phyloP scores from a whole-genome alignment of 2,329 filamentous ascomycete genomes.

The Aspergillus ruber region DNA sequence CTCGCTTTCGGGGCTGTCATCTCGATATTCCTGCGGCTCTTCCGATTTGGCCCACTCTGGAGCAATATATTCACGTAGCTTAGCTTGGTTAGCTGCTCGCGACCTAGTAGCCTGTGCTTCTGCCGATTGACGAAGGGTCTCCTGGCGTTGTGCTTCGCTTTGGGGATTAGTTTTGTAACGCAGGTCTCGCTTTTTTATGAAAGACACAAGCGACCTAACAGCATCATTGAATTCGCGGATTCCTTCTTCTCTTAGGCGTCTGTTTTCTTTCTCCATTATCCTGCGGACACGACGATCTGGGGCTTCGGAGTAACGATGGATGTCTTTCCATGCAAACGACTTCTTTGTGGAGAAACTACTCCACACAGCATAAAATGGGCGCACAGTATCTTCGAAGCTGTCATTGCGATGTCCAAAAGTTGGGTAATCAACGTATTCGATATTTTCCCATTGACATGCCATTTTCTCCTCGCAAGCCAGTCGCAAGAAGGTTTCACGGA shows the following conservation, averaged over 20 bases:
- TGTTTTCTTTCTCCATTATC: slow-evolving; percentile 93
- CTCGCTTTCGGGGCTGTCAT: slow-evolving; percentile 41
- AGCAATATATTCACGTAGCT: slow-evolving; percentile 56
- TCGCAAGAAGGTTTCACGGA: slow-evolving; percentile 70
- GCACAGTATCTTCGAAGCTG: slow-evolving; percentile 67
- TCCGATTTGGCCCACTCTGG: slow-evolving; percentile 69
- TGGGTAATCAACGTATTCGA: slow-evolving; percentile 63
- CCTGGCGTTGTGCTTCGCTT: slow-evolving; percentile 73
- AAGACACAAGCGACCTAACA: slow-evolving; percentile 76
- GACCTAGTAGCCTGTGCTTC: slow-evolving; percentile 78
- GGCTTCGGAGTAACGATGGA: slow-evolving; percentile 74
- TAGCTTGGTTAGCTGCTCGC: slow-evolving; percentile 72
- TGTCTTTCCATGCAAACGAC: slow-evolving; percentile 82
- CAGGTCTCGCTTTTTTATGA: slow-evolving; percentile 86
- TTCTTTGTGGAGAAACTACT: slow-evolving; percentile 75
- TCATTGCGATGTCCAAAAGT: slow-evolving; percentile 74
- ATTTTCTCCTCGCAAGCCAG: slow-evolving; percentile 73
- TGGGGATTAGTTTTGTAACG: slow-evolving; percentile 72
- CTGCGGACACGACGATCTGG: slow-evolving; percentile 77
- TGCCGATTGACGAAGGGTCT: slow-evolving; percentile 67
- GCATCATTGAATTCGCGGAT: slow-evolving; percentile 88
- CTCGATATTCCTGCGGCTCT: slow-evolving; percentile 46
- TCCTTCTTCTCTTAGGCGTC: slow-evolving; percentile 71
- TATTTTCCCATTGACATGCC: slow-evolving; percentile 63
- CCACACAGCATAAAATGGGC: slow-evolving; percentile 77